phyloP scores from a whole-genome alignment of 2,329 filamentous ascomycete species.

The Hypocreales sp. region DNA sequence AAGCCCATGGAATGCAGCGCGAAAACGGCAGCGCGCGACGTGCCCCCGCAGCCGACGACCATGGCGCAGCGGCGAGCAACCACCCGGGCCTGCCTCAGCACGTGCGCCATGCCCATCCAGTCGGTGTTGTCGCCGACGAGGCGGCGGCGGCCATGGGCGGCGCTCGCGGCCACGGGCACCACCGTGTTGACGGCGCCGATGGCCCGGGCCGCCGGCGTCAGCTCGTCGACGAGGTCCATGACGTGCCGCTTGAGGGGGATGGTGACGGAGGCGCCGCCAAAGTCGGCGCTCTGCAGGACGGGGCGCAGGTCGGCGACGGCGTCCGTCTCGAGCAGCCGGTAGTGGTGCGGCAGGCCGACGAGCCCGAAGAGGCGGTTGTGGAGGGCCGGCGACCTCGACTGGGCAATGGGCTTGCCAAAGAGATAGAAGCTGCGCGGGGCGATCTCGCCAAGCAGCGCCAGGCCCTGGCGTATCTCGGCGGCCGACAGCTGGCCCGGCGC shows the following conservation, averaged over 20 bases:
- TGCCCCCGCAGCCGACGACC: slow-evolving; percentile 84
- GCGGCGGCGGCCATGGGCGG: slow-evolving; percentile 26
- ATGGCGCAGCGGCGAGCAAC: slow-evolving; percentile 39
- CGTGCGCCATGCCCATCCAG: slow-evolving; percentile 80
- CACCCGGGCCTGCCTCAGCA: slow-evolving; percentile 55
- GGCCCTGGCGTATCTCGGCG: slow-evolving; percentile 65
- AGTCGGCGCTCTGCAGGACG: slow-evolving; percentile 54
- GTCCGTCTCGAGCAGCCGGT: slow-evolving; percentile 61
- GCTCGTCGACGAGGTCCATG: slow-evolving; percentile 62
- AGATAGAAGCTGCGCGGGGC: slow-evolving; percentile 65
- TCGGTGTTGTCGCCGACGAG: slow-evolving; percentile 89
- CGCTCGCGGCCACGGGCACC: slow-evolving; percentile 35
- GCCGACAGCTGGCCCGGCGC: slow-evolving; percentile 89
- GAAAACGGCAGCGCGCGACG: slow-evolving; percentile 80
- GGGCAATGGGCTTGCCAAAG: slow-evolving; percentile 71
- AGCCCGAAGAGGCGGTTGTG: slow-evolving; percentile 74
- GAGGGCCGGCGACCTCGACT: slow-evolving; percentile 72
- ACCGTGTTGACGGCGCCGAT: slow-evolving; percentile 96
- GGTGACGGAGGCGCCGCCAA: slow-evolving; percentile 89
- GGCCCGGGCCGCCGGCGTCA: slow-evolving; percentile 60
- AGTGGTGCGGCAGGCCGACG: slow-evolving; percentile 72
- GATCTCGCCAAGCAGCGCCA: slow-evolving; percentile 68
- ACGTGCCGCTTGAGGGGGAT: slow-evolving; percentile 90
- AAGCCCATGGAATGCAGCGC: slow-evolving; percentile 74
- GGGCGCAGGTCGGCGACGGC: slow-evolving; percentile 41